Base-by-base conservation (phyloP, 306 rosid species). In the Castanea crenata region DNA sequence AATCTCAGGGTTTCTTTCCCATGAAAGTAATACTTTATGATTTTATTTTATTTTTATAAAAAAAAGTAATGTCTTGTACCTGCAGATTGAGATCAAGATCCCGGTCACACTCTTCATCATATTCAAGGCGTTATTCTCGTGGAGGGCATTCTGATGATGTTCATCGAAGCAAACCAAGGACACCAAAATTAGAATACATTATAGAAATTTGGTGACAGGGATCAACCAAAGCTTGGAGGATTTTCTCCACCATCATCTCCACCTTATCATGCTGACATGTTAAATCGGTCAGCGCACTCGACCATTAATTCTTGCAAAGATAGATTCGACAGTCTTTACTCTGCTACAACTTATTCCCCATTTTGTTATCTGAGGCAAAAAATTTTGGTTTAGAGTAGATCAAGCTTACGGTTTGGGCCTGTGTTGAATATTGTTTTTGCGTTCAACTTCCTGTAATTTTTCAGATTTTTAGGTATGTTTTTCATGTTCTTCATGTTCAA, bases 281-380 rank as follows among this genome's bases (percentile, higher is more conserved):
- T 93, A 80, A 95, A 85, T 93, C 98, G 99, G 99, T 95, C 97
- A 97, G 99, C 91, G 98, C 99, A 95, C 99, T 92, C 87, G 91
- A 90, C 94, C 99, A 87, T 95, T 95, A 80, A 89, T 89, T 90
- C 83, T 92, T 92, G 93, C 92, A 91, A 92, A 91, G 99, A 95
- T 95, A 87, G 90, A 90, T 91, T 91, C 90, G 99, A 89, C 92
- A 87, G 89, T 91, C 85, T 92, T 92, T 91, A 85, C 93, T 85
- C 93, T 94, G 97, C 91, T 91, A 95, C 95, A 85, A 86, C 90
- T 87, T 94, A 71, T 84, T 90, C 76, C 85, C 83, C 88, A 86
- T 90, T 79, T 94, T 91, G 88, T 92, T 90, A 79, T 87, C 91
- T 80, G 92, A 89, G 97, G 88, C 89, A 87, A 86, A 76, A 78